Conservation (phyloP, 257 asterid genomes). For the Solanum bulbocastanum region DNA sequence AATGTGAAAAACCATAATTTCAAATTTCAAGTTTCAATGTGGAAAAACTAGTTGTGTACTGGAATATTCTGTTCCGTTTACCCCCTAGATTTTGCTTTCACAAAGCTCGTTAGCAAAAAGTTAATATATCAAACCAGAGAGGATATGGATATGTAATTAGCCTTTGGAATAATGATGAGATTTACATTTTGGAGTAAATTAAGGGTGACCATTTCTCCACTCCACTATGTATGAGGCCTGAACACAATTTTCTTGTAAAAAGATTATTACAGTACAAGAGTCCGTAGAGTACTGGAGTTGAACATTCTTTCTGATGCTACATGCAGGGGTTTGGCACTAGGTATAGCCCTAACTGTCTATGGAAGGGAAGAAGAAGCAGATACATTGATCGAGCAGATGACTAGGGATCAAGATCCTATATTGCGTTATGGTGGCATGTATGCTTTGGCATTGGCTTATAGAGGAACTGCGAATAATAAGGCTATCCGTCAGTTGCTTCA, state of each 20-base stretch:
- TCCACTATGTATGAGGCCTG: background rate
- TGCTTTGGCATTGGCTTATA: conserved; percentile 92
- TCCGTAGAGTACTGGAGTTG: background rate
- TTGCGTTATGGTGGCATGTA: conserved; percentile 98
- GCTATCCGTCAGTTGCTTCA: conserved; percentile 94
- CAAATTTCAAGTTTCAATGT: background rate
- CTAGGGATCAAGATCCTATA: conserved; percentile 96
- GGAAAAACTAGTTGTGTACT: background rate
- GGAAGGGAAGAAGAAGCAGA: conserved; percentile 99
- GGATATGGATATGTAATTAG: background rate
- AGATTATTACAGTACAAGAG: background rate
- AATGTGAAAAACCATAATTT: background rate
- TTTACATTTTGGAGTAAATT: background rate
- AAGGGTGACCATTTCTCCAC: background rate
- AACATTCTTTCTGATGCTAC: background rate
- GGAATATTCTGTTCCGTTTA: background rate
- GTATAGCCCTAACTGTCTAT: conserved; percentile 93
- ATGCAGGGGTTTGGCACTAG: conserved; percentile 85
- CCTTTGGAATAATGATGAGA: background rate
- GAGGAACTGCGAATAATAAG: conserved; percentile 92
- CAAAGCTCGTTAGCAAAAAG: background rate
- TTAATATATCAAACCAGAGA: background rate
- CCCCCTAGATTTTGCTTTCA: background rate
- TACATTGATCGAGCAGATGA: conserved; percentile 90
- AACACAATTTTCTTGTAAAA: background rate